Conservation (phyloP, 208 protist genomes). For the Trypanosoma melophagium region DNA sequence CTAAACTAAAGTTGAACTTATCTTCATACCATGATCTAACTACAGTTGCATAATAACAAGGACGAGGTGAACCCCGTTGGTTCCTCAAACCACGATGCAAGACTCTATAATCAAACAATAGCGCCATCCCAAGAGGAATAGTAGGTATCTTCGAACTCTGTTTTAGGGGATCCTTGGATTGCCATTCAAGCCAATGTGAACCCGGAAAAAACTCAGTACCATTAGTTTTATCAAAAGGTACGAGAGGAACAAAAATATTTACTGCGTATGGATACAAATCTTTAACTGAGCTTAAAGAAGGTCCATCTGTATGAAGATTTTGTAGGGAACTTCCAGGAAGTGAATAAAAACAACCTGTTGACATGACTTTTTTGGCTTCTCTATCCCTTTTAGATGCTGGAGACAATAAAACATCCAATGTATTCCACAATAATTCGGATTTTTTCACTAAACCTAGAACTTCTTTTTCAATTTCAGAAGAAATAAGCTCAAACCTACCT, state of each 20-base stretch:
- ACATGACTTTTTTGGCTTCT: constrained; percentile 45
- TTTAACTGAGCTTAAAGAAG: constrained; percentile 42
- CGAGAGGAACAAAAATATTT: constrained; percentile 75
- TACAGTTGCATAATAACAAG: constrained; percentile 68
- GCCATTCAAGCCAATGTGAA: constrained; percentile 29
- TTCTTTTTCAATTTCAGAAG: constrained; percentile 39
- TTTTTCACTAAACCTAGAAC: constrained; percentile 41
- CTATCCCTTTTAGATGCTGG: constrained; percentile 1
- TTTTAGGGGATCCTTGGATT: constrained; percentile 8
- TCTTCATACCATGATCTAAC: constrained; percentile 58
- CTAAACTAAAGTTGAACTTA: constrained; percentile 58
- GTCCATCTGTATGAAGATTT: constrained; percentile 57
- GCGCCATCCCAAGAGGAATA: constrained; percentile 38
- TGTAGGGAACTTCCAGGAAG: constrained; percentile 50
- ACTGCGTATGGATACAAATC: constrained; percentile 66
- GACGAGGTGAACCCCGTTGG: constrained; percentile 29
- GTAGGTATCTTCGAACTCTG: constrained; percentile 32
- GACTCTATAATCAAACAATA: constrained; percentile 72
- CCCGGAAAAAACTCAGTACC: constrained; percentile 62
- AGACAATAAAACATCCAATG: constrained; percentile 33
- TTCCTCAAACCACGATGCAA: constrained; percentile 61
- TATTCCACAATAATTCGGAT: constrained; percentile 36
- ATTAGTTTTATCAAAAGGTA: constrained; percentile 47
- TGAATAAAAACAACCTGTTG: constrained; percentile 66
- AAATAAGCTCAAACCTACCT: constrained; percentile 68